These are phyloP conservation scores for Triticum monococcum DNA, from an alignment of 176 grass and related monocot species.

Conservation along the genomic window DNA sequence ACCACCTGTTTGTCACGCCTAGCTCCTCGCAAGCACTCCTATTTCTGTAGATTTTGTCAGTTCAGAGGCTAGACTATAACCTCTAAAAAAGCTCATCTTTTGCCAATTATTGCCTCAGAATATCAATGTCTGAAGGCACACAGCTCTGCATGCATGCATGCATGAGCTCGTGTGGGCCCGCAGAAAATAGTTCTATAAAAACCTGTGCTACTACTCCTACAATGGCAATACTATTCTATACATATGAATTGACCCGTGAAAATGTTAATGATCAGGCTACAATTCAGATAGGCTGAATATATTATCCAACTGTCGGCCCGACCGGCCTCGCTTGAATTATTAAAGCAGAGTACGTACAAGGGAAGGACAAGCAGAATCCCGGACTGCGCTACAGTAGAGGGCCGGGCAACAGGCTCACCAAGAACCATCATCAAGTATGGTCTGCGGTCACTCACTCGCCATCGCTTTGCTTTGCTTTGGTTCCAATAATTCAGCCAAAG, in stretches of 20 bases:
- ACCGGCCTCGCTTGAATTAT: neutral
- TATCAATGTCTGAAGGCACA: neutral
- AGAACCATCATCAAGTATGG: conserved; percentile 9
- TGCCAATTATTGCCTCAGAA: neutral
- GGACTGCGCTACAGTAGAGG: neutral
- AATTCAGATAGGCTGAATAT: neutral
- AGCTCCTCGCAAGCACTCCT: neutral
- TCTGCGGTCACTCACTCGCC: conserved; percentile 4
- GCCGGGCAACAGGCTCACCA: neutral
- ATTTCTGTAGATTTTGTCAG: neutral
- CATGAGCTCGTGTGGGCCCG: neutral
- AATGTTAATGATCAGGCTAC: neutral
- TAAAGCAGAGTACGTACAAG: neutral
- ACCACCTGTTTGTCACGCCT: neutral
- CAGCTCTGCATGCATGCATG: neutral
- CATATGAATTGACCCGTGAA: neutral
- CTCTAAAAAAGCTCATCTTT: neutral
- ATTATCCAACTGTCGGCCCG: neutral
- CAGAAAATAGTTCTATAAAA: neutral
- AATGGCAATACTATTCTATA: no score
- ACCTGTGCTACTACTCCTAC: no score
- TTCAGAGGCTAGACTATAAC: neutral
- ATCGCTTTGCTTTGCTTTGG: conserved; percentile 39
- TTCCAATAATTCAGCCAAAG: conserved; percentile 44
- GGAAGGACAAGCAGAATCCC: conserved; percentile 12